Conservation (phyloP, 164 flowering plant species). For the Vitis vinifera region DNA sequence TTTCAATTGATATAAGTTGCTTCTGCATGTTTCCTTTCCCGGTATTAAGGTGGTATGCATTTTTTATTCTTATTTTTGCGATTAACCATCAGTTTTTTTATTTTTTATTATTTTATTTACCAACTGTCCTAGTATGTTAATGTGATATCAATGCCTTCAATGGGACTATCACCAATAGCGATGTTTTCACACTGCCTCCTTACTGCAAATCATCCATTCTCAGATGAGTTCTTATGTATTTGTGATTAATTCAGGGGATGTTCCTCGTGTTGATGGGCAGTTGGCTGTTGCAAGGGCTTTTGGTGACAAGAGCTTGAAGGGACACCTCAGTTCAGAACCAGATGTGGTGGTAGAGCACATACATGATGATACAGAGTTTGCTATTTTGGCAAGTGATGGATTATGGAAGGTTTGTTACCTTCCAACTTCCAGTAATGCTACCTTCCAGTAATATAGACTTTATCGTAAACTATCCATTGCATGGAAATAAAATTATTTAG, state of each 20-base stretch:
- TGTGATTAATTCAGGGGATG: conserved; percentile 60
- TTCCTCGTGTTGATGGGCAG: conserved; percentile 92
- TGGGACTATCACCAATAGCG: too few relatives aligned
- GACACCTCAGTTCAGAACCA: conserved; percentile 90
- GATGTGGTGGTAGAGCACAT: conserved; percentile 52
- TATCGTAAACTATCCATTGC: too few relatives aligned
- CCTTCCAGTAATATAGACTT: not conserved
- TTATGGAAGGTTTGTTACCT: conserved; percentile 78
- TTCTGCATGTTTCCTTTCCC: too few relatives aligned
- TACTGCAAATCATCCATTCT: not conserved
- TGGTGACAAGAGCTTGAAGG: conserved; percentile 90
- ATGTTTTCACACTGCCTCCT: too few relatives aligned
- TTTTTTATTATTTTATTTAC: too few relatives aligned
- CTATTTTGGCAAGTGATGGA: conserved; percentile 93
- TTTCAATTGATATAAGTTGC: too few relatives aligned
- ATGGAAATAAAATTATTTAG: too few relatives aligned
- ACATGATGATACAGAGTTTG: conserved; percentile 64
- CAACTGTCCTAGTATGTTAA: too few relatives aligned
- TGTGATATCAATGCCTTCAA: too few relatives aligned
- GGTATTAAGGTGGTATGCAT: too few relatives aligned
- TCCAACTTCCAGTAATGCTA: not conserved
- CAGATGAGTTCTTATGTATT: not conserved
- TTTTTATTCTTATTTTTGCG: too few relatives aligned
- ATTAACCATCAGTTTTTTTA: too few relatives aligned
- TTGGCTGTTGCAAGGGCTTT: conserved; percentile 93